Evolutionary conservation across 108 stramenopile genomes (phyloP).

Genomic region (Cyclotella atomus): DNA sequence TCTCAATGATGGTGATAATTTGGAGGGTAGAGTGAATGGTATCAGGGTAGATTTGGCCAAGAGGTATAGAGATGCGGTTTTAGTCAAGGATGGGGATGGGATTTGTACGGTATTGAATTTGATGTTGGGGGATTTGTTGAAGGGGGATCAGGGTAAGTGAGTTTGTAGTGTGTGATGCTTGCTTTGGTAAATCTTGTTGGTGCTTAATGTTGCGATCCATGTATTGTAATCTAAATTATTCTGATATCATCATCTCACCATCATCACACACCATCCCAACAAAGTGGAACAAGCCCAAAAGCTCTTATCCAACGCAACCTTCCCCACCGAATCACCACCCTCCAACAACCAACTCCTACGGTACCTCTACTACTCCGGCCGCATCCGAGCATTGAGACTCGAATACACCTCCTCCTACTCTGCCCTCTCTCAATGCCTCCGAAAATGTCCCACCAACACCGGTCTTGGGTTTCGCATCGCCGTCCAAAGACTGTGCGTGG

Average conservation of each 20-base stretch:
- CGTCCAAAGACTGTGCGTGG: constrained; percentile 82
- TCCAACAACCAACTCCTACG: constrained; percentile 97
- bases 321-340: constrained; percentile 85
- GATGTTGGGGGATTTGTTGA: constrained; percentile 77
- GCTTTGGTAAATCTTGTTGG: constrained; percentile 1
- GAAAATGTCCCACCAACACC: constrained; percentile 95
- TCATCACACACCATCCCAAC: too few species aligned
- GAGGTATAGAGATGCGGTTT: constrained; percentile 76
- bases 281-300: constrained; percentile 96
- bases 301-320: constrained; percentile 84
- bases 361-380: constrained; percentile 95
- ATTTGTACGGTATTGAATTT: constrained; percentile 85
- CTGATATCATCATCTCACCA: too few species aligned
- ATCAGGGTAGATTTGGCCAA: constrained; percentile 32
- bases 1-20: background rate
- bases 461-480: constrained; percentile 91
- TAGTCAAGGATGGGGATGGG: constrained; percentile 83
- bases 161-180: background rate
- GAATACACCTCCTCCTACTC: constrained; percentile 95
- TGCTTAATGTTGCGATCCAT: too few species aligned
- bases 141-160: constrained; percentile 70
- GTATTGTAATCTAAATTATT: background rate
- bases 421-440: constrained; percentile 91
- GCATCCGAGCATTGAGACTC: constrained; percentile 91
- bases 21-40: constrained; percentile 18